A percentile compares a stretch with the other conserved stretches of the same genome.
Evolutionary conservation across 192 early-diverging fungal genomes (phyloP).

Genomic region (Rhizophagus clarus): DNA sequence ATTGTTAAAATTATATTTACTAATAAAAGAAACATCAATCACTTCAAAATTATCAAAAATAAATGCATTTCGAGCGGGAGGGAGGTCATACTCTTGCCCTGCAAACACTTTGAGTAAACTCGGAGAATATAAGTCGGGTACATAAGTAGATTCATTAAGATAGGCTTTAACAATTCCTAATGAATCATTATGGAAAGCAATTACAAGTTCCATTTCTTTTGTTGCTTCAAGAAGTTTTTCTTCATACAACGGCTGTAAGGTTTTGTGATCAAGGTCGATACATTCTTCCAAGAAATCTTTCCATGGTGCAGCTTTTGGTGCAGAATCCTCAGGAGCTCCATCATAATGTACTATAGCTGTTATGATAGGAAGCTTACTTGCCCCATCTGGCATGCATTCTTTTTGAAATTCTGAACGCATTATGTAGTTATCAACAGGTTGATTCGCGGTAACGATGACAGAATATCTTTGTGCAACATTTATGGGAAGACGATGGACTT

Average conservation of each 20-base stretch:
- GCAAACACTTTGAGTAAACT: not conserved
- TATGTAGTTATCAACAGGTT: constrained; percentile 43
- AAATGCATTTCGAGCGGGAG: constrained; percentile 17
- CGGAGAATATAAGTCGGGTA: not conserved
- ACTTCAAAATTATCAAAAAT: constrained; percentile 18
- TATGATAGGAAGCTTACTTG: constrained; percentile 30
- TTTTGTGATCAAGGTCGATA: constrained; percentile 27
- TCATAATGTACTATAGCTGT: constrained; percentile 42
- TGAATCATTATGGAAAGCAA: not conserved
- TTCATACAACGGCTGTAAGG: constrained; percentile 38
- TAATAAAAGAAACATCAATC: not conserved
- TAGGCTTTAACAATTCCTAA: not conserved
- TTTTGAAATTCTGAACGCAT: constrained; percentile 38
- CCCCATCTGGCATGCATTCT: constrained; percentile 35
- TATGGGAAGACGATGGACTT: constrained; percentile 36
- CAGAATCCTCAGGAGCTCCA: constrained; percentile 34
- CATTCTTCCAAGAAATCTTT: constrained; percentile 11
- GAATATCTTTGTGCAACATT: constrained; percentile 50
- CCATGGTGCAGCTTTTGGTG: constrained; percentile 2
- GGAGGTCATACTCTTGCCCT: constrained; percentile 28
- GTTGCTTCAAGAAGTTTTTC: constrained; percentile 19
- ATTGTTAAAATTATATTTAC: not conserved
- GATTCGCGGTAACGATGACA: constrained; percentile 43
- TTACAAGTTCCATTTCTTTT: not conserved
- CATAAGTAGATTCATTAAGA: not conserved